phyloP scores from a whole-genome alignment of 306 rosid species.

The Dalbergia oliveri region DNA sequence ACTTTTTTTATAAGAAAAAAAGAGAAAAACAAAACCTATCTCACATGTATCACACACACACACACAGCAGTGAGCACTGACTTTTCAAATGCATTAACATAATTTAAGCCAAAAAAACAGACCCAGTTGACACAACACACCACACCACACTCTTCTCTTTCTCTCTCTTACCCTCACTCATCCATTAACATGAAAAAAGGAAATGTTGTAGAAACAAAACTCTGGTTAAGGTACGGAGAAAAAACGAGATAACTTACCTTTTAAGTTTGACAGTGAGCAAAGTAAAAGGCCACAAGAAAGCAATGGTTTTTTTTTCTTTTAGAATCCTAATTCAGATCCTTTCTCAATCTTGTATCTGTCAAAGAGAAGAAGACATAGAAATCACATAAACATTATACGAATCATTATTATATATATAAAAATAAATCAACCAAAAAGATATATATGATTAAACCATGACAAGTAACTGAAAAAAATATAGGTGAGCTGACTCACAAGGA shows the following conservation, averaged over 20 bases:
- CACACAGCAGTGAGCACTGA: no score
- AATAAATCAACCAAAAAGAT: background rate
- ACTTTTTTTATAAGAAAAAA: background rate
- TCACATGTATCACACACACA: no score
- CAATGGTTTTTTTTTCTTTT: conserved; percentile 39
- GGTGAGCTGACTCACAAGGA: conserved; percentile 49
- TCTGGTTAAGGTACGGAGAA: conserved; percentile 38
- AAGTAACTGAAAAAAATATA: background rate
- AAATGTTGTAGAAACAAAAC: conserved; percentile 49
- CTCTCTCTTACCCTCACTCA: conserved; percentile 35
- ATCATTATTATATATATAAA: background rate
- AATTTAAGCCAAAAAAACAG: no score
- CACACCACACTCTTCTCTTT: background rate
- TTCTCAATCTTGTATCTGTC: conserved; percentile 60
- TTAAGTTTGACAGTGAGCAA: conserved; percentile 52
- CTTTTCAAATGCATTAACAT: no score
- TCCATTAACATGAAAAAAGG: background rate
- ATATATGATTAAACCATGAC: background rate
- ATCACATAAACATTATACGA: background rate
- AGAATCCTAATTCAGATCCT: conserved; percentile 48
- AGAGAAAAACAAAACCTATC: background rate
- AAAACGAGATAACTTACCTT: conserved; percentile 46
- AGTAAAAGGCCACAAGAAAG: conserved; percentile 47
- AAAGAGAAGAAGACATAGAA: conserved; percentile 58
- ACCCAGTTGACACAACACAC: no score